These are phyloP conservation scores for Stipa capillata DNA, from an alignment of 176 grass and related monocot genomes.

Conservation along the genomic window DNA sequence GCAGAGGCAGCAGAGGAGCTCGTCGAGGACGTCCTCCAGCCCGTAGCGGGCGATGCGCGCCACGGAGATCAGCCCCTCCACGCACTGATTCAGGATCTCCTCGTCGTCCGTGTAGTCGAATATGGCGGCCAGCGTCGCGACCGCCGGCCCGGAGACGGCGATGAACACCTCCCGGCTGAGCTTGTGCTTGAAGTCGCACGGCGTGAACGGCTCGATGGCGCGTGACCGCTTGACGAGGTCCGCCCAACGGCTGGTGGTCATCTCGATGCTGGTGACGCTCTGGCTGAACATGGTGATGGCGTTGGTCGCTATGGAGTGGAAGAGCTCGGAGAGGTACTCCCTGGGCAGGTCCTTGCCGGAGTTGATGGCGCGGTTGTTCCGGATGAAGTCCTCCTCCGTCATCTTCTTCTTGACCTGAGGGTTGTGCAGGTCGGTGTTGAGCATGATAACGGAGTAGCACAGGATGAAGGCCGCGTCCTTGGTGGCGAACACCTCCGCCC, in stretches of 20 bases:
- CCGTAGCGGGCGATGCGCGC: conserved; percentile 73
- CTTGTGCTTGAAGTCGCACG: conserved; percentile 82
- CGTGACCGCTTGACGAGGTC: conserved; percentile 59
- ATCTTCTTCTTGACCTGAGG: conserved; percentile 99
- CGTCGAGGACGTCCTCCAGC: conserved; percentile 72
- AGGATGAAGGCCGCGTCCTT: conserved; percentile 85
- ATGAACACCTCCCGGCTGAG: conserved; percentile 71
- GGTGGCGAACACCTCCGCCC: conserved; percentile 50
- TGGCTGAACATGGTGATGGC: conserved; percentile 69
- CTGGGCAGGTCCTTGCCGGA: conserved; percentile 65
- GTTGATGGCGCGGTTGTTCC: conserved; percentile 84
- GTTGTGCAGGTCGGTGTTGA: conserved; percentile 97
- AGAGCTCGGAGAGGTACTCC: conserved; percentile 87
- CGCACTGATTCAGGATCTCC: conserved; percentile 67
- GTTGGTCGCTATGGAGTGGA: conserved; percentile 71
- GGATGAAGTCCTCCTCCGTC: conserved; percentile 93
- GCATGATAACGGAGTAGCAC: conserved; percentile 96
- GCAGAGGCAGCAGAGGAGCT: conserved; percentile 94
- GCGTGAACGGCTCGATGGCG: conserved; percentile 49
- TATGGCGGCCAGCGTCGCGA: conserved; percentile 66
- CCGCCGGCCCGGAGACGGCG: conserved; percentile 55
- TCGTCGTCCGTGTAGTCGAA: conserved; percentile 82
- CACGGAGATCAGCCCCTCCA: conserved; percentile 72
- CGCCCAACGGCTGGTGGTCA: conserved; percentile 46
- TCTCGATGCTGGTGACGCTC: conserved; percentile 3